phyloP scores from a whole-genome alignment of 192 early-diverging fungal species.

The Dissophora ornata region DNA sequence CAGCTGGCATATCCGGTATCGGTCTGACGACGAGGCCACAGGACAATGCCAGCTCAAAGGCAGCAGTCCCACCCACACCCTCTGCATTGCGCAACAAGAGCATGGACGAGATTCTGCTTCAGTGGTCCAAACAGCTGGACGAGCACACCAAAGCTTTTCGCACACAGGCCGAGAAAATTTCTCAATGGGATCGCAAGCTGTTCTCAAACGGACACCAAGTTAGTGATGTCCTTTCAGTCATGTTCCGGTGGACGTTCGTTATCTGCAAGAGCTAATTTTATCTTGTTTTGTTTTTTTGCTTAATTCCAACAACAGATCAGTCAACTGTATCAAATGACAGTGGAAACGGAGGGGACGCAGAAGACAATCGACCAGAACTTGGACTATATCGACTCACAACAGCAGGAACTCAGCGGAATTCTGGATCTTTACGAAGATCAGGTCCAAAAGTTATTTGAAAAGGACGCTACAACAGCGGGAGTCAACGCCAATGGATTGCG shows the following conservation, averaged over 20 bases:
- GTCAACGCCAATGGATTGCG: slow-evolving; percentile 56
- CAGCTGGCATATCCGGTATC: slow-evolving; percentile 26
- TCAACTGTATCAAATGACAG: slow-evolving; percentile 77
- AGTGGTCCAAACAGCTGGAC: slow-evolving; percentile 90
- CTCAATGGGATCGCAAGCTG: slow-evolving; percentile 86
- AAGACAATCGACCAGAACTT: slow-evolving; percentile 86
- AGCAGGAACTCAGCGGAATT: slow-evolving; percentile 79
- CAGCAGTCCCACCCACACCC: slow-evolving; percentile 56
- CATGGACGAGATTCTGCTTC: slow-evolving; percentile 90
- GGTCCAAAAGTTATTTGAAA: slow-evolving; percentile 60
- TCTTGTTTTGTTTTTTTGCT: too few relatives aligned
- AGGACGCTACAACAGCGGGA: slow-evolving; percentile 56
- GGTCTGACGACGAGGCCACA: slow-evolving; percentile 58
- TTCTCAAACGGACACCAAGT: slow-evolving; percentile 87
- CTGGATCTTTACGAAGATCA: slow-evolving; percentile 86
- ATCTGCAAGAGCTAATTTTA: not conserved
- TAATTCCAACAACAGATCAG: slow-evolving; percentile 66
- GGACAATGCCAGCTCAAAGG: slow-evolving; percentile 53
- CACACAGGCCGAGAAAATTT: slow-evolving; percentile 83
- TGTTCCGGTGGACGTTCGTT: not conserved
- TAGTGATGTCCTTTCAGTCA: not conserved
- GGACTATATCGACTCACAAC: slow-evolving; percentile 89
- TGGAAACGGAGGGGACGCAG: slow-evolving; percentile 79
- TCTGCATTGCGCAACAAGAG: slow-evolving; percentile 84
- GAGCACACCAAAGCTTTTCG: slow-evolving; percentile 86